These are phyloP conservation scores for Huntiella bhutanensis DNA, from an alignment of 2,329 filamentous ascomycete genomes.

Conservation along the genomic window DNA sequence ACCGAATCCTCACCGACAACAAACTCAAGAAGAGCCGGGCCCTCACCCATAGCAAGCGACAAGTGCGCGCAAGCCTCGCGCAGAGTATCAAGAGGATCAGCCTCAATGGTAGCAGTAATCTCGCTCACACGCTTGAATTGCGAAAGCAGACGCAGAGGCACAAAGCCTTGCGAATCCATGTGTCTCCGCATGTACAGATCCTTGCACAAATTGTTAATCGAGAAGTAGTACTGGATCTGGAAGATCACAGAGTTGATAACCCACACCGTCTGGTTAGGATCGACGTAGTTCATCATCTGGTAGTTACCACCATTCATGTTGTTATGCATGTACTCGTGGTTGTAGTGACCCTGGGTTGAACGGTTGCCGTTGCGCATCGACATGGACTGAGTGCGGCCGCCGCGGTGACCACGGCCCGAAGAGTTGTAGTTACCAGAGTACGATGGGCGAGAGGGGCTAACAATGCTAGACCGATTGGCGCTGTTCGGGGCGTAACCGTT, in stretches of 20 bases:
- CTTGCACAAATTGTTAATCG: slow-evolving; percentile 84
- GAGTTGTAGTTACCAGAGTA: slow-evolving; percentile 9
- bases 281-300: slow-evolving; percentile 13
- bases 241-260: slow-evolving; percentile 25
- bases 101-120: slow-evolving; percentile 24
- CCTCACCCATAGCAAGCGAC: slow-evolving; percentile 34
- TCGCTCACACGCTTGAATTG: slow-evolving; percentile 71
- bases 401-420: slow-evolving; percentile 7
- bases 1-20: slow-evolving; percentile 55
- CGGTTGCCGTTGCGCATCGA: slow-evolving; percentile 21
- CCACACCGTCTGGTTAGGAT: slow-evolving; percentile 8
- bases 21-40: slow-evolving; percentile 61
- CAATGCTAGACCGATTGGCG: slow-evolving; percentile 8
- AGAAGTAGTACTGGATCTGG: slow-evolving; percentile 85
- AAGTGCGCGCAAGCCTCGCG: slow-evolving; percentile 33
- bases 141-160: slow-evolving; percentile 59
- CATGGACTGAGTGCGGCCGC: slow-evolving; percentile 20
- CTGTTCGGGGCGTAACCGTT: slow-evolving; percentile 5
- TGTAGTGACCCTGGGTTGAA: slow-evolving; percentile 8
- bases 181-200: slow-evolving; percentile 72
- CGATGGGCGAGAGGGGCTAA: slow-evolving; percentile 10
- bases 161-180: slow-evolving; percentile 93
- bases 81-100: slow-evolving; percentile 13
- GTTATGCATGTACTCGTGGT: slow-evolving; percentile 23
- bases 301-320: slow-evolving; percentile 18